Evolutionary conservation across 2,329 filamentous ascomycete species (phyloP).

Genomic region (Neopestalotiopsis sp.): DNA sequence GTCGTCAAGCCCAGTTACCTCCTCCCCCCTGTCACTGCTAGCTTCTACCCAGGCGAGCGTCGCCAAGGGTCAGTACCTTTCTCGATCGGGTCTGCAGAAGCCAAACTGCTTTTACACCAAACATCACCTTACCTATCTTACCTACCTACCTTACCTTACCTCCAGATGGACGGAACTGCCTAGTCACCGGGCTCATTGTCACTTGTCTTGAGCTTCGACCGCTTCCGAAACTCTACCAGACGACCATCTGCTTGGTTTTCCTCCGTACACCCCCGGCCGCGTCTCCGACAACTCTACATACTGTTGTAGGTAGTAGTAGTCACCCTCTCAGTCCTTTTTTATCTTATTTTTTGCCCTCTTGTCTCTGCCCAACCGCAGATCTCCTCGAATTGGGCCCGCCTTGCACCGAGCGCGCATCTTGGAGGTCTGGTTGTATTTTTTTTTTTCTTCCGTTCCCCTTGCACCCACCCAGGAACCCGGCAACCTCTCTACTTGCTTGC

Average conservation of each 20-base stretch:
- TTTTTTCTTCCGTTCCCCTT: background rate
- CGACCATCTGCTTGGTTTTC: background rate
- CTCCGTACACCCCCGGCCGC: slow-evolving; percentile 38
- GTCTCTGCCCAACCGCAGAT: slow-evolving; percentile 45
- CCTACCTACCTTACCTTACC: background rate
- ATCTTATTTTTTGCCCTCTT: slow-evolving; percentile 20
- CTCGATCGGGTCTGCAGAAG: slow-evolving; percentile 10
- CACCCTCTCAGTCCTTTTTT: slow-evolving; percentile 1
- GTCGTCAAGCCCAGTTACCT: slow-evolving; percentile 3
- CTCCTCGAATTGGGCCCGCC: slow-evolving; percentile 28
- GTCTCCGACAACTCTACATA: slow-evolving; percentile 23
- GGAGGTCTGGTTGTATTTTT: slow-evolving; percentile 4
- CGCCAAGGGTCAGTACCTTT: slow-evolving; percentile 17
- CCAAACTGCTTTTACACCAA: slow-evolving; percentile 18
- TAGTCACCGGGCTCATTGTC: slow-evolving; percentile 9
- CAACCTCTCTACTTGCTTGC: slow-evolving; percentile 29
- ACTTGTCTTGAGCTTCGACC: slow-evolving; percentile 10
- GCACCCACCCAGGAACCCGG: slow-evolving; percentile 31
- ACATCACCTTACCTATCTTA: background rate
- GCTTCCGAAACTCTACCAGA: slow-evolving; percentile 1
- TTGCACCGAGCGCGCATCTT: slow-evolving; percentile 27
- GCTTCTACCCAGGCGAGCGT: slow-evolving; percentile 16
- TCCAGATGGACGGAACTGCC: background rate
- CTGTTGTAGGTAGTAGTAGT: background rate
- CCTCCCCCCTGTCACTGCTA: slow-evolving; percentile 19